Evolutionary conservation across 331 rosid species (phyloP), one percentile per base, ranked within the genome.

Genomic region (Cydonia oblonga): DNA sequence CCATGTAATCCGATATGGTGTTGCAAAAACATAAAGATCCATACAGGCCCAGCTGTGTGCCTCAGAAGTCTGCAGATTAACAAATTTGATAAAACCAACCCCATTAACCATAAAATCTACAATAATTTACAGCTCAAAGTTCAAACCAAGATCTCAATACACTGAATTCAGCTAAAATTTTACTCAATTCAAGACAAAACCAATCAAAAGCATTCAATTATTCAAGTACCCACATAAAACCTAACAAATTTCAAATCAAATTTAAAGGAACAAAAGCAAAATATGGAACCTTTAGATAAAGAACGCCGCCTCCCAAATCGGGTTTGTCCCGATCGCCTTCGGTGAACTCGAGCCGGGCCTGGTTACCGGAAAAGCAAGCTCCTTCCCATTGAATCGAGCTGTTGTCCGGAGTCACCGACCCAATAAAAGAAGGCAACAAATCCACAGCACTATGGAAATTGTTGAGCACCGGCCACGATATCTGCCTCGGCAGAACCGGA

Each of bases 1-100:
- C 98, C 98, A 92, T 6, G 98, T 92, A 26, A 92, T 78, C 80
- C 92, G 87, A 80, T 92, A 92, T 0, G 98, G 98, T 2, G 98
- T 92, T 5, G 98, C 96, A 22, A 92, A 92, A 19, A 92, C 96
- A 83, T 90, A 92, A 9, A 92, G 85, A 80, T 92, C 98, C 96
- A 92, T 92, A 80, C 98, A 92, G 64, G 92, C 80, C 96, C 98
- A 92, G 80, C 98, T 92, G 86, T 88, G 96, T 20, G 98, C 98
- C 46, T 78, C 88, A 30, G 81, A 87, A 74, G 98, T 92, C 96
- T 92, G 85, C 52, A 61, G 14, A 71, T 22, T 52, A 22, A 63
- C 25, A 72, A 59, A 66, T 42, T 52, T 29, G 11, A 72, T 70
- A 30, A 30, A 44, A 58, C 32, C 60, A 72, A 24, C 7, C 10